Conservation (phyloP, 148 eudicot species). For the Nepenthes gracilis region DNA sequence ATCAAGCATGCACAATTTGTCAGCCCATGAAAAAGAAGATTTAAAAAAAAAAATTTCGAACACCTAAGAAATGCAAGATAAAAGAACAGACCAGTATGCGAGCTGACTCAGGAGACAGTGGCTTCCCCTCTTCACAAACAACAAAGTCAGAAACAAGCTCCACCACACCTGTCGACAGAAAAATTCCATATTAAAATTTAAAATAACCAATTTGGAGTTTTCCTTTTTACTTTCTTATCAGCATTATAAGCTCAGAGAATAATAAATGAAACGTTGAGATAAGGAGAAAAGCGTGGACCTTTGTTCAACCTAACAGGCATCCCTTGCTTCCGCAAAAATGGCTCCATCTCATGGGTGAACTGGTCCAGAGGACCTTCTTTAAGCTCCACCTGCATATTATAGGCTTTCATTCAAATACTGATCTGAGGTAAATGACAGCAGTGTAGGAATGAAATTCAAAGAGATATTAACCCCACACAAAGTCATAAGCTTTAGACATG, state of each 20-base stretch:
- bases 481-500: no score
- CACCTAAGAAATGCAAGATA: neutral
- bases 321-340: conserved; percentile 89
- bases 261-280: neutral
- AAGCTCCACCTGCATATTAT: conserved; percentile 64
- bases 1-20: no score
- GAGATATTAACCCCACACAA: neutral
- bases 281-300: conserved; percentile 26
- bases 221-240: no score
- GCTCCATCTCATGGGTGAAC: conserved; percentile 98
- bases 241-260: no score
- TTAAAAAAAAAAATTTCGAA: no score
- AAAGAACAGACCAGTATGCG: conserved; percentile 65
- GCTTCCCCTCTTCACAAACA: conserved; percentile 87
- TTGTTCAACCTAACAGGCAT: conserved; percentile 90
- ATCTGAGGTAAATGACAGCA: neutral
- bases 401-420: neutral
- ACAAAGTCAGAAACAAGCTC: conserved; percentile 86
- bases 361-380: conserved; percentile 84
- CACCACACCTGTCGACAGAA: conserved; percentile 50
- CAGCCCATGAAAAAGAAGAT: no score
- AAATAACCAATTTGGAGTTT: no score
- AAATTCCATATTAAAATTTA: neutral
- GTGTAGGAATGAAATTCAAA: neutral
- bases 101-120: conserved; percentile 77